Base-by-base conservation (phyloP, 352 stramenopile genomes). In the Hyaloperonospora brassicae region DNA sequence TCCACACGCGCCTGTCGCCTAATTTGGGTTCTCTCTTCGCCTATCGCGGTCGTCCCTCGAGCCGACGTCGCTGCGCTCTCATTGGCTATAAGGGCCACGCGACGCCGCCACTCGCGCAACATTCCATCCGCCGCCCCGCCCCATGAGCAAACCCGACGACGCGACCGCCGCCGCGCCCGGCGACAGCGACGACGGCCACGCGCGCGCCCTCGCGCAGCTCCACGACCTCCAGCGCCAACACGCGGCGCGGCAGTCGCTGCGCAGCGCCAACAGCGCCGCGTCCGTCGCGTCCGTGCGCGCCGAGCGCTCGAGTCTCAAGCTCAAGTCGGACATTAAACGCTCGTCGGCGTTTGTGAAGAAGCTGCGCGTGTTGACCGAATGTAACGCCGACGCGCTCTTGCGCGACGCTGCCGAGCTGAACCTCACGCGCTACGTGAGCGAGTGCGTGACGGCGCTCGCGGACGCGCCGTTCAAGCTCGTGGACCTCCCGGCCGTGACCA, bases 271-370 rank as follows among this genome's bases (percentile, higher is more conserved):
- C 61, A 62, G 62, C 17, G 27, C 56, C 0, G 59, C 59, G n/a
- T 60, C 54, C 23, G 81, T 90, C 24, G 57, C 58, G 50, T 50
- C 68, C 31, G 62, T 84, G 34, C 87, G 95, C 41, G 72, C 78
- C 36, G 66, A 79, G 40, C 87, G 98, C 51, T 73, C 96, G 41
- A 69, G 89, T 47, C 86, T 97, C 40, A 93, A 89, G 65, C 86
- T 98, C 49, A 98, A 98, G 68, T 93, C 88, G 50, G 95, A 99
- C 77, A 90, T 99, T 50, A 98, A 98, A 72, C 97, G 97, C 66
- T 98, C 89, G 50, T 98, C 93, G 30, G 91, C 95, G 34, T 98
- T 98, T 75, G 95, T 98, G 22, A 98, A 98, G 66, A 98, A 98
- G 64, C 86, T 98, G 52, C 84, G 84, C 50, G 59, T 79, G 55